Evolutionary conservation across 331 rosid genomes (phyloP), one percentile per base, ranked within the genome.

Genomic region (Pyracantha coccinea): DNA sequence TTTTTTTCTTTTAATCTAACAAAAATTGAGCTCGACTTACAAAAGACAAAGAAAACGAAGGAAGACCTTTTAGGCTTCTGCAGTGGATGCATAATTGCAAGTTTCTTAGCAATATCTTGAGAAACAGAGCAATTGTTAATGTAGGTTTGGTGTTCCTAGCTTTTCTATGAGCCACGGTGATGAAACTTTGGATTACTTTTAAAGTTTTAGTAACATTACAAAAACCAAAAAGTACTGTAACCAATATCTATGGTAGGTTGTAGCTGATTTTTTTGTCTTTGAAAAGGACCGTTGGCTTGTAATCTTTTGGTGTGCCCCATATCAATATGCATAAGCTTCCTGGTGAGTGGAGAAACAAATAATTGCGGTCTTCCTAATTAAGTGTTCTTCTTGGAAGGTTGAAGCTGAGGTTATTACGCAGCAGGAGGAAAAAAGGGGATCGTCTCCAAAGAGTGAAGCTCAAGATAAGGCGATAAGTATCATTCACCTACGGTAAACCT

Each of bases 401-500:
- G 98, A 93, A 89, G 96, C 81, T 74, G 97, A 89, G 82, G 77
- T 90, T 50, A 80, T 87, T 76, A 88, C 73, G 74, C 95, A 90
- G 81, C 91, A 88, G 81, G 96, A 90, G 76, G 88, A 85, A 38
- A 91, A 86, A 80, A 81, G 92, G 80, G 98, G 97, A 58, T 59
- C 83, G 53, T 87, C 97, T 79, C 86, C 96, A 66, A 93, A 91
- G 85, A 86, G 89, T 35, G 93, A 93, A 85, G 97, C 92, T 72
- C 96, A 91, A 85, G 98, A 93, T 83, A 91, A 87, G 92, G 91
- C 79, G 72, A 58, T 91, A 74, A 87, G 89, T 77, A 76, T 87
- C 65, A 91, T 91, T 64, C 89, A 93, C 38, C 75, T 90, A 74
- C 93, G 93, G 98, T 90, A 82, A 16, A 54, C 29, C 9, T 75